Conservation (phyloP, 148 eudicot genomes). For the Rhododendron ovatum region DNA sequence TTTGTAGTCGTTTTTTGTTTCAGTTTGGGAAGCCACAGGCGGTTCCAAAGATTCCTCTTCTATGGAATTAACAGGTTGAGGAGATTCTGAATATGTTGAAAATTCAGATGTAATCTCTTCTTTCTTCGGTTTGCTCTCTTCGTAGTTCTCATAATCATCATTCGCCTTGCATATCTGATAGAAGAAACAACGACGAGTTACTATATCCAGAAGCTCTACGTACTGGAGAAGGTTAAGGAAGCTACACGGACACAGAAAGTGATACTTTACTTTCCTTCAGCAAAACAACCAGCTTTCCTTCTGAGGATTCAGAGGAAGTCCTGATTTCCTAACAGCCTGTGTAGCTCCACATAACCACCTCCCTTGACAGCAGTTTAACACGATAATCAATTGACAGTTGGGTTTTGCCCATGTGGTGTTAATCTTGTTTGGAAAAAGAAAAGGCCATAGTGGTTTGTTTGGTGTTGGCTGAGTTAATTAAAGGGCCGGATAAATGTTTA, state of each 20-base stretch:
- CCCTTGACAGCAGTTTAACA: not conserved
- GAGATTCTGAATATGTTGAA: constrained; percentile 23
- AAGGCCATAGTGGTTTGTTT: too few relatives aligned
- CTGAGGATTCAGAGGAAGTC: not conserved
- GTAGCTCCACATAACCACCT: not conserved
- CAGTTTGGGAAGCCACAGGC: constrained; percentile 19
- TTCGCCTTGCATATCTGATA: constrained; percentile 51
- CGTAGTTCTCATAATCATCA: constrained; percentile 52
- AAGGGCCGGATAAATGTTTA: too few relatives aligned
- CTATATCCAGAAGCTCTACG: constrained; percentile 1
- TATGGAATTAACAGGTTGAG: constrained; percentile 9
- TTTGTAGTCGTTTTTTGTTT: constrained; percentile 33
- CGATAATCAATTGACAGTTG: not conserved
- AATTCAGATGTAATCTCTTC: constrained; percentile 10
- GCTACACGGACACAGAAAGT: not conserved
- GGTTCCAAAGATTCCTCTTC: constrained; percentile 20
- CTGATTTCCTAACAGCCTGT: not conserved
- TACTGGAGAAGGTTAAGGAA: not conserved
- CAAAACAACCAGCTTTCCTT: not conserved
- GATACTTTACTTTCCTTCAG: not conserved
- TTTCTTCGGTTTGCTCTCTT: constrained; percentile 18
- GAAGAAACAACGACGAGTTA: not conserved
- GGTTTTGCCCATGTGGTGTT: too few relatives aligned
- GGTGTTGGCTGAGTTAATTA: too few relatives aligned
- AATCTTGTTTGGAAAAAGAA: too few relatives aligned